Evolutionary conservation across 441 rosid species (phyloP).

Genomic region (Adansonia grandidieri): DNA sequence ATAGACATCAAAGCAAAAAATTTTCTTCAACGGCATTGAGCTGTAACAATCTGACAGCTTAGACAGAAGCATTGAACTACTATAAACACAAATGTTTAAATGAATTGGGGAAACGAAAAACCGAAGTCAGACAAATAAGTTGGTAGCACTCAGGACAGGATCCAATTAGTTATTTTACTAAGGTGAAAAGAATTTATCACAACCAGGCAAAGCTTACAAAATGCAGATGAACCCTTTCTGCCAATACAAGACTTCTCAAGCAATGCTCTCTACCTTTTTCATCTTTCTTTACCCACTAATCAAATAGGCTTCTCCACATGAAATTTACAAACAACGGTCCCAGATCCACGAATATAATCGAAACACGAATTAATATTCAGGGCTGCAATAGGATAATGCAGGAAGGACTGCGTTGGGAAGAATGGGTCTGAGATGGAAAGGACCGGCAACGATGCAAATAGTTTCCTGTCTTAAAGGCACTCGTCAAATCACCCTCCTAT

Average conservation of each 20-base stretch:
- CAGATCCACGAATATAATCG: slow-evolving; percentile 25
- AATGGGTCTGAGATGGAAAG: neutral
- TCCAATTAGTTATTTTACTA: neutral
- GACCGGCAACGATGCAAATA: neutral
- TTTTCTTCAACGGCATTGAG: neutral
- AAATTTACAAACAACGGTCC: slow-evolving; percentile 39
- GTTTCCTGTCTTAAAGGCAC: slow-evolving; percentile 10
- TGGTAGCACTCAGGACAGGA: neutral
- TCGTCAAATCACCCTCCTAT: slow-evolving; percentile 63
- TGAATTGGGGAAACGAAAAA: neutral
- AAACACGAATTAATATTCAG: slow-evolving; percentile 26
- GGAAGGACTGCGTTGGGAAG: neutral
- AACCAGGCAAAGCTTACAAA: slow-evolving; percentile 23
- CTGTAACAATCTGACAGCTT: neutral
- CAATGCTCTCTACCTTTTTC: neutral
- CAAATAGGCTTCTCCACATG: slow-evolving; percentile 34
- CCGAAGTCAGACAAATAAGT: neutral
- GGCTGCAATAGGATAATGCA: neutral
- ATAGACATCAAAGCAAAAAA: neutral
- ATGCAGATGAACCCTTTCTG: slow-evolving; percentile 25
- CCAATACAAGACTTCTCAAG: slow-evolving; percentile 27
- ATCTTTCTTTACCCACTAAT: slow-evolving; percentile 20
- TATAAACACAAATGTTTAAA: neutral
- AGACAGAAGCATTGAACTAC: neutral
- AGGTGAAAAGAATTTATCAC: neutral